Base-by-base conservation (phyloP, 148 eudicot genomes). In the Mesembryanthemum crystallinum region DNA sequence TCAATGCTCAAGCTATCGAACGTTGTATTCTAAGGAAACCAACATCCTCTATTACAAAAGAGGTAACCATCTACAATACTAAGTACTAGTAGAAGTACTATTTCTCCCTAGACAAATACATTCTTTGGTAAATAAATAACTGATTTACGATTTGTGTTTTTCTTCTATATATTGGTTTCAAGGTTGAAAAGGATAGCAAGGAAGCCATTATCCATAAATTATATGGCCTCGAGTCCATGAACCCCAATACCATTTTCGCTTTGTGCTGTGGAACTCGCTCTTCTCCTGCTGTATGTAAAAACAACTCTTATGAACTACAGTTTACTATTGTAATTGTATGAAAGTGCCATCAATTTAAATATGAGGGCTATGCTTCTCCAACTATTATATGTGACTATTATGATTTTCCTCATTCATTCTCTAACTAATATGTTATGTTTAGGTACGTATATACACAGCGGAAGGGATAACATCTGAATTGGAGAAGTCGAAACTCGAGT, bases 181-280 rank as follows among this genome's bases (percentile, higher is more conserved):
- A 78, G 75, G 83, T 70, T 11, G 88, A 81, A 7, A 83, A 75
- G 30, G 85, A 90, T 73, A 79, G 81, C 7, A 89, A 84, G 78
- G 87, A 92, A 85, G 85, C 83, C 51, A 87, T 79, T 6, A 86
- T 88, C 49, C 84, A 86, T 35, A 81, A 89, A 78, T 82, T 86
- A 33, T 91, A 89, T 51, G 98, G 96, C 55, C 84, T 95, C 9
- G 79, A 85, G 30, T 74, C 84, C 11, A 78, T 86, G 14, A 93
- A 90, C 30, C 88, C 97, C 6, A 94, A 92, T 58, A 88, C 87
- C 63, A 86, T 85, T 47, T 95, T 95, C 54, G 90, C 96, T 17
- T 69, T 95, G 60, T 92, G 94, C 43, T 92, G 91, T 73, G 98
- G 98, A 32, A 92, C 97, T 2, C 92, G 92, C 28, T 95, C 98